phyloP scores from a whole-genome alignment of 805 yeast genomes.

The Saturnispora sanitii region DNA sequence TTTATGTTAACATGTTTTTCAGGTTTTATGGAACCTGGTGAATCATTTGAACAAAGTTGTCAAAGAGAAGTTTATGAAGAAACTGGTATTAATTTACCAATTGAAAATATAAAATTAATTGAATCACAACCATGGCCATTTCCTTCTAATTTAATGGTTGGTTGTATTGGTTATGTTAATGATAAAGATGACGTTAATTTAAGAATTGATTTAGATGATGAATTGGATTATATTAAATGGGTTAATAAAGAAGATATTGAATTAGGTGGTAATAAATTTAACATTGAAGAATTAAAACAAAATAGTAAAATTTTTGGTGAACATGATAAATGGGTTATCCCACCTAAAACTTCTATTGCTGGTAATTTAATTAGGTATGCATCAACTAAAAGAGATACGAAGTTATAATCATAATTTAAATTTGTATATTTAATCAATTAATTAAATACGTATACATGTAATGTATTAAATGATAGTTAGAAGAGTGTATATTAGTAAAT shows the following conservation, averaged over 20 bases:
- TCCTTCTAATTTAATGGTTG: slow-evolving; percentile 89
- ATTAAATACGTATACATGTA: no score
- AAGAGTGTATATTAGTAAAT: no score
- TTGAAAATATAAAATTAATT: slow-evolving; percentile 46
- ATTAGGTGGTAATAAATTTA: slow-evolving; percentile 6
- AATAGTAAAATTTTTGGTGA: neutral
- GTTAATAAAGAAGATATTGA: slow-evolving; percentile 48
- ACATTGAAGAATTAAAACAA: neutral
- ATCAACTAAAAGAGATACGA: neutral
- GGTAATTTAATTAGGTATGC: slow-evolving; percentile 3
- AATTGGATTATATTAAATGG: slow-evolving; percentile 82
- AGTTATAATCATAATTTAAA: neutral
- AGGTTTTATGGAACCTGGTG: slow-evolving; percentile 94
- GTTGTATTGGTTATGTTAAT: slow-evolving; percentile 76
- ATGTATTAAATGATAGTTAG: no score
- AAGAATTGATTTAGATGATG: slow-evolving; percentile 68
- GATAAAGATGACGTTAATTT: slow-evolving; percentile 40
- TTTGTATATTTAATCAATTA: neutral
- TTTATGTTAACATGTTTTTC: slow-evolving; percentile 74
- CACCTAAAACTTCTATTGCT: slow-evolving; percentile 7
- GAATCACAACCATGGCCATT: slow-evolving; percentile 96
- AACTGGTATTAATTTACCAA: slow-evolving; percentile 60
- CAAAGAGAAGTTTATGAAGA: slow-evolving; percentile 92
- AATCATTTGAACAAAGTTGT: slow-evolving; percentile 81
- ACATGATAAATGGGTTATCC: neutral